Base-by-base conservation (phyloP, 768 basidiomycete species). In the Kwoniella dejecticola region DNA sequence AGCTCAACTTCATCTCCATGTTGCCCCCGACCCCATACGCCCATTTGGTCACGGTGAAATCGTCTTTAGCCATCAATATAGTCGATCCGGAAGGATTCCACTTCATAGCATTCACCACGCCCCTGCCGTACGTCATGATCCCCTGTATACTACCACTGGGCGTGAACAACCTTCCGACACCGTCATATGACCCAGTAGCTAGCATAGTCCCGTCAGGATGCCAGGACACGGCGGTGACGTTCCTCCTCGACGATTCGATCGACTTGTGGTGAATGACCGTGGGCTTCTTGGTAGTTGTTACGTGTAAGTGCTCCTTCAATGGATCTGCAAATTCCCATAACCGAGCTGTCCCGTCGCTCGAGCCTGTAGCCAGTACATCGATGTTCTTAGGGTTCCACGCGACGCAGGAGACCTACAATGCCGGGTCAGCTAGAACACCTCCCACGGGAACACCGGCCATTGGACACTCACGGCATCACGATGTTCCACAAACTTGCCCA, bases 281-380 rank as follows among this genome's bases (percentile, higher is more conserved):
- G 0, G 71, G 67, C 27, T 67, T 62, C n/a, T 60, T 62, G 3
- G 30, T 46, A 24, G 30, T 33, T 31, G 12, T 50, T 12, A 50
- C 15, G 24, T 50, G 48, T 31, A n/a, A n/a, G n/a, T n/a, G n/a
- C n/a, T n/a, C n/a, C n/a, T n/a, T n/a, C n/a, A n/a, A n/a, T n/a
- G n/a, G n/a, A n/a, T n/a, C n/a, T n/a, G n/a, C n/a, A n/a, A 76
- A 73, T 33, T 78, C 75, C 74, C 76, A 78, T 57, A 77, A 64
- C 41, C 67, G 33, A 10, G 64, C 74, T 3, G 70, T 64, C 27
- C 71, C 73, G 46, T 78, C 77, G 11, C 36, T 46, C 1, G 63
- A 63, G 21, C 71, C 70, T 3, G 72, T 66, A 13, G 76, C 74
- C 3, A 78, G 59, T 13, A 72, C 57, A 40, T 70, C 69, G 4